Conservation (phyloP, 192 early-diverging fungal genomes). For the Linnemannia zychae region DNA sequence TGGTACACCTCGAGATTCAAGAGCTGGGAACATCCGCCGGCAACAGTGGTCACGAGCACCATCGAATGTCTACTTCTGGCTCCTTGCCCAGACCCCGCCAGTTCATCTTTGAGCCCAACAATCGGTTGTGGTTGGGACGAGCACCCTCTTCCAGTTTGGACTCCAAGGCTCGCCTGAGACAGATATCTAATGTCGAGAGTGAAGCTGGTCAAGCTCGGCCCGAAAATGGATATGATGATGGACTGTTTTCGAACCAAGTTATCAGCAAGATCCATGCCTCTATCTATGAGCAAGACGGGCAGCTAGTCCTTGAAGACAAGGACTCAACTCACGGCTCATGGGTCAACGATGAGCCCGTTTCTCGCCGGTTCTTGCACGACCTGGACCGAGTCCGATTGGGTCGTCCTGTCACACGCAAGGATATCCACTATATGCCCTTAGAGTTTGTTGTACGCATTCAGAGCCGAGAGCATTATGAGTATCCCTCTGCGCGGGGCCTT, state of each 20-base stretch:
- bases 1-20: conserved; percentile 16
- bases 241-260: conserved; percentile 37
- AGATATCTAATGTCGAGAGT: neutral
- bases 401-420: conserved; percentile 26
- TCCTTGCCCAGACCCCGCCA: conserved; percentile 12
- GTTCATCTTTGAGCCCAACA: conserved; percentile 14
- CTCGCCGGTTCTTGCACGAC: conserved; percentile 5
- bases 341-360: conserved; percentile 23
- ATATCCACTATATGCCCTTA: conserved; percentile 17
- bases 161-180: conserved; percentile 4
- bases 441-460: conserved; percentile 31
- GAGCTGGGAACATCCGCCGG: neutral
- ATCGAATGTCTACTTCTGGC: neutral
- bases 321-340: conserved; percentile 42
- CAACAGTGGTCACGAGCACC: neutral
- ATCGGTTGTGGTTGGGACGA: conserved; percentile 19
- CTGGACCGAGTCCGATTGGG: conserved; percentile 23
- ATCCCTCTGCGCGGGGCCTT: neutral
- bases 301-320: conserved; percentile 27
- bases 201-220: neutral
- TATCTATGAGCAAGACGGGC: conserved; percentile 23
- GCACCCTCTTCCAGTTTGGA: conserved; percentile 24
- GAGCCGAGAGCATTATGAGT: neutral
- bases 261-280: conserved; percentile 39
- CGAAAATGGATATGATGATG: conserved; percentile 23